Evolutionary conservation across 108 stramenopile species (phyloP).

Genomic region (Phaeodactylum tricornutum): DNA sequence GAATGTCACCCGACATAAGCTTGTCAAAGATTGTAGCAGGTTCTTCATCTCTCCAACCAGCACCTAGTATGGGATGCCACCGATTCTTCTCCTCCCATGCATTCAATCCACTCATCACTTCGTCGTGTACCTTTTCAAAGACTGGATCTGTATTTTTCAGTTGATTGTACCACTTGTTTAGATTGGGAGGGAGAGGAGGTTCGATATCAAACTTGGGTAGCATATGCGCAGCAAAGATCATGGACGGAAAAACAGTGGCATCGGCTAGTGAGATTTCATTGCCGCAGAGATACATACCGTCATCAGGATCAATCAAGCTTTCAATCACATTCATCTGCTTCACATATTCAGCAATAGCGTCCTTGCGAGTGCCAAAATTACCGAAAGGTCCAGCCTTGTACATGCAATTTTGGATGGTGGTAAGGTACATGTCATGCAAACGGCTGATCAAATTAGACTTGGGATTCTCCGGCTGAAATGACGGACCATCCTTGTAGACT

Average conservation of each 20-base stretch:
- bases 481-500: constrained; percentile 57
- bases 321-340: constrained; percentile 72
- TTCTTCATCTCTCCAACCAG: constrained; percentile 62
- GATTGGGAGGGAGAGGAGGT: constrained; percentile 36
- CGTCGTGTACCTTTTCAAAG: constrained; percentile 66
- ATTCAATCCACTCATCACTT: constrained; percentile 32
- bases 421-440: constrained; percentile 88
- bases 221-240: constrained; percentile 80
- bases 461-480: constrained; percentile 79
- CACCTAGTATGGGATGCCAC: constrained; percentile 75
- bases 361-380: constrained; percentile 59
- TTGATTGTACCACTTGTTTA: constrained; percentile 47
- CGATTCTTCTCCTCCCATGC: constrained; percentile 56
- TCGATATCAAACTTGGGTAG: constrained; percentile 81
- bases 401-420: constrained; percentile 85
- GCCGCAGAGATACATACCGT: constrained; percentile 73
- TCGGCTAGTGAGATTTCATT: constrained; percentile 86
- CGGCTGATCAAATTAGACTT: constrained; percentile 75
- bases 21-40: constrained; percentile 93
- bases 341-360: constrained; percentile 62
- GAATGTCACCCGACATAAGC: constrained; percentile 85
- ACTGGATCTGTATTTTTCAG: constrained; percentile 46
- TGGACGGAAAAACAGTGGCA: constrained; percentile 83
- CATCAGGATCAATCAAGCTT: constrained; percentile 34
- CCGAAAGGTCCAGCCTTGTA: constrained; percentile 88